Evolutionary conservation across 495 filamentous ascomycete species (phyloP), one percentile per base, ranked within the genome.

Genomic region (Neurospora pannonica): DNA sequence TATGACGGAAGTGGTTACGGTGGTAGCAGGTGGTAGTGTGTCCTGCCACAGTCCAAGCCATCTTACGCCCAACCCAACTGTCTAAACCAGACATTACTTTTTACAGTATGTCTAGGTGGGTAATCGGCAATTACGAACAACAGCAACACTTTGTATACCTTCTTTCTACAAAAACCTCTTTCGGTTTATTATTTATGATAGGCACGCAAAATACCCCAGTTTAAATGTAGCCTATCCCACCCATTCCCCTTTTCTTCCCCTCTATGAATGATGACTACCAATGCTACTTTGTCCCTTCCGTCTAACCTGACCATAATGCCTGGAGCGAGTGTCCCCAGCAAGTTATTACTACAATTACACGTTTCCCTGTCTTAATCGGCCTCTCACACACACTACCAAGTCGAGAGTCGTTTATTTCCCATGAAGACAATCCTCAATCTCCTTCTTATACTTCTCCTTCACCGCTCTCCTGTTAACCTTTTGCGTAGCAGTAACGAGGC

Each of bases 381-480:
- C n/a, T 31, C n/a, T n/a, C n/a, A n/a, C n/a, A n/a, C n/a, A n/a
- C n/a, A n/a, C n/a, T n/a, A n/a, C n/a, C n/a, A n/a, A n/a, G n/a
- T n/a, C n/a, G n/a, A n/a, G n/a, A n/a, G n/a, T n/a, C n/a, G 67
- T 34, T 76, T 60, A 81, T 40, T 80, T 70, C 1, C 72, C 71
- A 0, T 70, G 75, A 48, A 84, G 83, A 54, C 85, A 86, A 71
- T 86, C 81, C 70, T 84, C 75, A 73, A 91, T 88, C 73, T 89
- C 83, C 78, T 87, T 86, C 77, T 85, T 81, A 79, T 90, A 90
- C 71, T 85, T 86, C 36, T 86, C 81, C 71, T 83, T 80, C 31
- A 90, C 80, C 19, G 81, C 85, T 73, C 85, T 83, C 36, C 89
- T 83, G 79, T 91, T 90, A 24, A 90, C 79, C 82, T 91, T 91